Evolutionary conservation across 2,329 filamentous ascomycete species (phyloP).

Genomic region (Sclerotinia sclerotiorum): DNA sequence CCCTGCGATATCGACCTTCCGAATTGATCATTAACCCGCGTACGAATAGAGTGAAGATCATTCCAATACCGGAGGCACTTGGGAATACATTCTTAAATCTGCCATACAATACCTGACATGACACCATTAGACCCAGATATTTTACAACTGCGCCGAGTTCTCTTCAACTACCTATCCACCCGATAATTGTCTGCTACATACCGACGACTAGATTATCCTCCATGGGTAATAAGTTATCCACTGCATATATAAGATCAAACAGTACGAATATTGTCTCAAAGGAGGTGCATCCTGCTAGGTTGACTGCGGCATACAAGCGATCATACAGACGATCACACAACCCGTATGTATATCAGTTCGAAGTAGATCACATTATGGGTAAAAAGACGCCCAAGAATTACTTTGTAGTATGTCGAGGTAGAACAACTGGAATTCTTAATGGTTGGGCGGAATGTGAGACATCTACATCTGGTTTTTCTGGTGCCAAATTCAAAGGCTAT

Average conservation of each 20-base stretch:
- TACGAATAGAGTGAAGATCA: background rate
- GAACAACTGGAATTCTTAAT: slow-evolving; percentile 27
- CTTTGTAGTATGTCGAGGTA: slow-evolving; percentile 27
- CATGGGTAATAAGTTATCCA: background rate
- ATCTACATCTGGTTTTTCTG: slow-evolving; percentile 27
- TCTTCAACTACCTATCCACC: background rate
- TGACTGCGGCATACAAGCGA: no score
- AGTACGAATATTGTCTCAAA: background rate
- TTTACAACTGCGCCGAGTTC: background rate
- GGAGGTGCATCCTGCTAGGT: no score
- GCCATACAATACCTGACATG: background rate
- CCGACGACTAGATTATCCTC: background rate
- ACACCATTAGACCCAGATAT: background rate
- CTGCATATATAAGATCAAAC: background rate
- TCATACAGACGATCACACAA: no score
- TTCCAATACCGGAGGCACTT: no score
- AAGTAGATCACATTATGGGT: background rate
- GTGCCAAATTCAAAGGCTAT: slow-evolving; percentile 24
- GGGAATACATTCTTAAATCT: no score
- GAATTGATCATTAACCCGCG: no score
- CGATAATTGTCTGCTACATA: background rate
- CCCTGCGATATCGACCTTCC: background rate
- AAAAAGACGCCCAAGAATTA: slow-evolving; percentile 18
- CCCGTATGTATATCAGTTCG: background rate
- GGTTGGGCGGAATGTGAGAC: slow-evolving; percentile 27